Evolutionary conservation across 2,329 filamentous ascomycete species (phyloP).

Genomic region (Botrytis aclada): DNA sequence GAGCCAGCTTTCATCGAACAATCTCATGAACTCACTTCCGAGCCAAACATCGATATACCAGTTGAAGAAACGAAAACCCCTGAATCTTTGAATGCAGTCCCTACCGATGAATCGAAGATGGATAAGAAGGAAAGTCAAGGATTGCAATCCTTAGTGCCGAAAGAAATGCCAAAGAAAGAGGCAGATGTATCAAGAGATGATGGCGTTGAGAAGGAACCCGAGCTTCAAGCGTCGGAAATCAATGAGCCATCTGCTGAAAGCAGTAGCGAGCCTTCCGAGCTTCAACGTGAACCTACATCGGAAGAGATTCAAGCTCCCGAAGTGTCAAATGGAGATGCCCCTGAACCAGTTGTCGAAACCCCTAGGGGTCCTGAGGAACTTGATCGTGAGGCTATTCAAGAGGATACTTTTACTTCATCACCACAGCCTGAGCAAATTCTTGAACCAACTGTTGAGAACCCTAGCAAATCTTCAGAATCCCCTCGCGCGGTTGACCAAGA

Average conservation of each 20-base stretch:
- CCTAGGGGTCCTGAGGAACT: neutral
- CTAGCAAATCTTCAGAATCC: neutral
- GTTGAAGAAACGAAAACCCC: neutral
- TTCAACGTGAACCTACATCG: neutral
- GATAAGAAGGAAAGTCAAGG: conserved; percentile 33
- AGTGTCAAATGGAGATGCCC: neutral
- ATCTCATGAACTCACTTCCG: neutral
- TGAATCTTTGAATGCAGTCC: neutral
- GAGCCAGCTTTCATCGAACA: neutral
- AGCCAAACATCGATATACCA: neutral
- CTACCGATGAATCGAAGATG: conserved; percentile 17
- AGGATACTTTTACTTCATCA: neutral
- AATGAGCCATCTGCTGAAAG: neutral
- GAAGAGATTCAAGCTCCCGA: neutral
- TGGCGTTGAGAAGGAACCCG: neutral
- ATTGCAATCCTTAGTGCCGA: neutral
- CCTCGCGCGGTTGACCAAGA: neutral
- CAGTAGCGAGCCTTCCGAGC: neutral
- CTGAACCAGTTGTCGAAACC: neutral
- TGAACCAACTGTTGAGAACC: neutral
- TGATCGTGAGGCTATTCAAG: neutral
- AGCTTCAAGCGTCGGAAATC: neutral
- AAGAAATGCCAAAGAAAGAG: neutral
- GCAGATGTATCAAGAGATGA: neutral
- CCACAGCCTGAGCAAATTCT: neutral